Evolutionary conservation across 108 stramenopile genomes (phyloP), one percentile per base, ranked within the genome.

Genomic region (Mediolabrus comicus): DNA sequence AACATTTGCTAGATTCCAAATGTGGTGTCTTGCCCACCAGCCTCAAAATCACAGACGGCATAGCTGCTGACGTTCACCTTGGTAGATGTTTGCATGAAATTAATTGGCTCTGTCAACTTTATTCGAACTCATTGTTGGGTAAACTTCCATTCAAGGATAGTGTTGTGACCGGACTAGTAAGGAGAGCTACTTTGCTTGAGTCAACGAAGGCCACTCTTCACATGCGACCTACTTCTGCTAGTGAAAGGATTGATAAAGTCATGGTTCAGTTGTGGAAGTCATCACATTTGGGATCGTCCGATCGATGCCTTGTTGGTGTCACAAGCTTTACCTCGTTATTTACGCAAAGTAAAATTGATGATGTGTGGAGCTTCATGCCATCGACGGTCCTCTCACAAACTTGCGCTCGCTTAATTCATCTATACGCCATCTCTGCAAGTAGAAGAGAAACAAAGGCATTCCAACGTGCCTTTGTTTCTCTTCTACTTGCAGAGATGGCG

Each of bases 81-180:
- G 64, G 65, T 12, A 59, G 51, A 54, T 77, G 77, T 22, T 43
- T 43, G 54, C 63, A 54, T 14, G 77, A 77, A 53, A 71, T 77
- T 19, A 59, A 55, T 22, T 62, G 69, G 64, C 43, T 71, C 8
- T 32, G 56, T 31, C 31, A 24, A 11, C 77, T 77, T 26, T 30
- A 66, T 36, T 70, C 63, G 11, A 66, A 69, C 7, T 60, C 57
- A 43, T 46, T 52, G 68, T 52, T 71, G 1, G 61, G 61, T 3
- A 28, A 39, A 43, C 41, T 59, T 31, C 62, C 67, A 8, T 68
- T 65, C 11, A 43, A 59, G 22, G 69, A 69, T 59, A 53, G 19
- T 32, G 59, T 71, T 41, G 43, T 71, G 13, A 52, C 32, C n/a
- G 26, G 59, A 24, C 19, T 77, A 10, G 54, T 77, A 13, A 59